Evolutionary conservation across 805 yeast species (phyloP).

Genomic region (Saturnispora sekii): DNA sequence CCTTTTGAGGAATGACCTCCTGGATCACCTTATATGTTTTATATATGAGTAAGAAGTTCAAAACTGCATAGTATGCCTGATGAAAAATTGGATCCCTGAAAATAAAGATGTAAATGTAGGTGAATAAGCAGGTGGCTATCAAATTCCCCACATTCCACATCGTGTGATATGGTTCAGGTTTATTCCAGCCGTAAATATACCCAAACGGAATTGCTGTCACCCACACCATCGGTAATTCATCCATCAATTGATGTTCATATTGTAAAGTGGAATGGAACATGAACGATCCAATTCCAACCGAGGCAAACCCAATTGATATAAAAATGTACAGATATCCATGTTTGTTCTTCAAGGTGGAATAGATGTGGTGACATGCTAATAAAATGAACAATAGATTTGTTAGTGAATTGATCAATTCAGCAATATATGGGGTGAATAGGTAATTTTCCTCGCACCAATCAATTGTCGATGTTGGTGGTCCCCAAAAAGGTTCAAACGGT

Average conservation of each 20-base stretch:
- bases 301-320: conserved; percentile 68
- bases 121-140: conserved; percentile 37
- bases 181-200: conserved; percentile 26
- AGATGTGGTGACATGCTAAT: conserved; percentile 30
- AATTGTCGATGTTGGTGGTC: conserved; percentile 81
- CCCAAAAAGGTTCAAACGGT: conserved; percentile 41
- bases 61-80: conserved; percentile 71
- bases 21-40: conserved; percentile 34
- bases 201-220: conserved; percentile 89
- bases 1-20: conserved; percentile 15
- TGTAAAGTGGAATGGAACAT: conserved; percentile 91
- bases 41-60: conserved; percentile 65
- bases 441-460: conserved; percentile 99
- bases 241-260: conserved; percentile 84
- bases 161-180: conserved; percentile 12
- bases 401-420: conserved; percentile 81
- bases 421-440: conserved; percentile 74
- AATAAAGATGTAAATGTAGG: conserved; percentile 55
- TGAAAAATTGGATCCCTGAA: conserved; percentile 80
- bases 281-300: conserved; percentile 93
- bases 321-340: conserved; percentile 64
- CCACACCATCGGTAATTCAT: conserved; percentile 96
- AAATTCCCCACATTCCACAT: conserved; percentile 23
- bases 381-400: conserved; percentile 46
- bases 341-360: conserved; percentile 47